phyloP scores from a whole-genome alignment of 2,329 filamentous ascomycete genomes.

The Colletotrichum sp. region DNA sequence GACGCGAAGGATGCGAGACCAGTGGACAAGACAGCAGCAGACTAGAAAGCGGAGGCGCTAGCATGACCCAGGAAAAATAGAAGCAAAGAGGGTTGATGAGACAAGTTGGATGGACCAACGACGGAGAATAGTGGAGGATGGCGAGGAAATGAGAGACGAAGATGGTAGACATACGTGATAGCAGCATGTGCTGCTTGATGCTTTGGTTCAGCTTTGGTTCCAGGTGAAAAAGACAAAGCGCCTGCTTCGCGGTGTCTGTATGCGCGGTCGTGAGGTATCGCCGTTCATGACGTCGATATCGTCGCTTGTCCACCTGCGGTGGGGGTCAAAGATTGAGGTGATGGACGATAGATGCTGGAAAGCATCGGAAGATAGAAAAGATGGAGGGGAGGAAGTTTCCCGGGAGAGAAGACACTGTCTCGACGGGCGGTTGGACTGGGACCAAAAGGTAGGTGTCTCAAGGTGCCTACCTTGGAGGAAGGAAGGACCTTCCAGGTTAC shows the following conservation, averaged over 20 bases:
- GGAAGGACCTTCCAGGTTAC: not conserved
- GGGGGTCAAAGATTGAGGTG: not conserved
- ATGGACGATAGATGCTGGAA: not conserved
- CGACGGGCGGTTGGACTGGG: not conserved
- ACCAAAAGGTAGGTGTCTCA: not conserved
- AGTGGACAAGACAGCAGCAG: not conserved
- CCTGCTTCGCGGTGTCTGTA: not conserved
- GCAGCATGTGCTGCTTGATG: not conserved
- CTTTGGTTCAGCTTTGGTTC: not conserved
- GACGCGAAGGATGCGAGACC: not conserved
- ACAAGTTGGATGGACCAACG: not conserved
- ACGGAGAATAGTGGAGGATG: not conserved
- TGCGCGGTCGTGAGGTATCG: not conserved
- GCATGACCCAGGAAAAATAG: not conserved
- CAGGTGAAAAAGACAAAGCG: not conserved
- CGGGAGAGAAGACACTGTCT: not conserved
- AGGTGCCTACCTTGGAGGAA: not conserved
- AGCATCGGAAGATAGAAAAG: too few relatives aligned
- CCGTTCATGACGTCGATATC: not conserved
- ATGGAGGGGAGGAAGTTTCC: too few relatives aligned
- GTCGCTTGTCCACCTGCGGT: not conserved
- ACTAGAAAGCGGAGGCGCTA: not conserved
- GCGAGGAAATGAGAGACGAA: not conserved
- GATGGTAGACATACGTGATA: not conserved
- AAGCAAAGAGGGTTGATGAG: not conserved